Conservation (phyloP, 23 red algal species). For the Pyropia yezoensis region DNA sequence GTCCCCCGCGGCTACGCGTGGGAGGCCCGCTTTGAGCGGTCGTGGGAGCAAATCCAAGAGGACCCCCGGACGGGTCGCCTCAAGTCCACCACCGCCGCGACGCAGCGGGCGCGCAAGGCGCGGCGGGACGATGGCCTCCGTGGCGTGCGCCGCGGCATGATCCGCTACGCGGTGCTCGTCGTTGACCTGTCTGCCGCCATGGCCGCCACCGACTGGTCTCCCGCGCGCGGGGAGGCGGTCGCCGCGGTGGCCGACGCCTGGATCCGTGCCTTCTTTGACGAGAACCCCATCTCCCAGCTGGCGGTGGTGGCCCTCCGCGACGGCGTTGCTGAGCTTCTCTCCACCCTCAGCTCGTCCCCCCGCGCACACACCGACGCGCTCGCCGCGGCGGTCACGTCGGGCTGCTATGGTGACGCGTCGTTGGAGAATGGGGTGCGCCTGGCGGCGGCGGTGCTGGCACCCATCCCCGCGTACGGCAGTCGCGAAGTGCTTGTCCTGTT, state of each 20-base stretch:
- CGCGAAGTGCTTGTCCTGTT: constrained; percentile 72
- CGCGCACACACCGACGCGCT: constrained; percentile 64
- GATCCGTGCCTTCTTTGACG: constrained; percentile 71
- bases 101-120: constrained; percentile 36
- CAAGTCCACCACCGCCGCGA: constrained; percentile 23
- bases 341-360: constrained; percentile 33
- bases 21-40: constrained; percentile 65
- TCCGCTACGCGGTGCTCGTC: constrained; percentile 75
- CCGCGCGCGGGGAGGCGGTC: constrained; percentile 55
- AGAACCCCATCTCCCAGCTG: constrained; percentile 94
- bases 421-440: constrained; percentile 80
- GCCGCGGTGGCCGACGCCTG: constrained; percentile 24
- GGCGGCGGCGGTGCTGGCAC: constrained; percentile 23
- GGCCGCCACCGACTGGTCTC: constrained; percentile 55
- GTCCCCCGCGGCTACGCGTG: constrained; percentile 58
- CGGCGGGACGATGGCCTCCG: constrained; percentile 28
- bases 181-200: constrained; percentile 68
- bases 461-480: constrained; percentile 79
- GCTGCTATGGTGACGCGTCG: constrained; percentile 59
- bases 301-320: constrained; percentile 59
- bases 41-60: constrained; percentile 82
- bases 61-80: constrained; percentile 51
- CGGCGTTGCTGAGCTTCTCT: constrained; percentile 46
- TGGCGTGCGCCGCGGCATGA: constrained; percentile 66
- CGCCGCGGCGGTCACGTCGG: constrained; percentile 26